Evolutionary conservation across 1,139 yeast genomes (phyloP), one percentile per base, ranked within the genome.

Genomic region (Taphrina wiesneri): DNA sequence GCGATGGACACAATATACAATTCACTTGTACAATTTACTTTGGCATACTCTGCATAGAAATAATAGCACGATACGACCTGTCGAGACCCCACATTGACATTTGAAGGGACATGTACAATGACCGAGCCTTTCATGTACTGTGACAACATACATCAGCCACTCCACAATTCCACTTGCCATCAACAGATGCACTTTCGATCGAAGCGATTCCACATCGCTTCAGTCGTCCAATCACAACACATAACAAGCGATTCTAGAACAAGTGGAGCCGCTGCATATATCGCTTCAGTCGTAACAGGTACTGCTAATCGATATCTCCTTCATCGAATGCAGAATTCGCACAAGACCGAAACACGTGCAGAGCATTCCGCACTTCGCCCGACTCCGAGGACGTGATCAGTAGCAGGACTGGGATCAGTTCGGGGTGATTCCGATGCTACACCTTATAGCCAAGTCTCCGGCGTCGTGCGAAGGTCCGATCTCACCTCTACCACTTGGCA

Each of bases 321-420:
- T 9, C 43, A n/a, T 39, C 43, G 43, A 39, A 30, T 30, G 6
- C 17, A 6, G n/a, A 39, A 5, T 15, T 39, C 49, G 49, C 49
- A 45, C 11, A 45, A 45, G 49, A 2, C 49, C 49, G 49, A 45
- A 21, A 7, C 49, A 45, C 49, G 49, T 45, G 49, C 49, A 45
- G 6, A 26, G 15, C 6, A 32, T 32, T 2, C 21, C 25, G 49
- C n/a, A 11, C 3, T 45, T 45, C 28, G 49, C 49, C 2, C 49
- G 28, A 45, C 13, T 45, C 28, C 49, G 49, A 45, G 28, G 49
- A 45, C 2, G n/a, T n/a, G 43, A 39, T 39, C 43, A 39, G 43
- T 39, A 13, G 43, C 19, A 4, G 43, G 43, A 39, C 43, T 7
- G 43, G 7, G 43, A 39, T 39, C 43, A 39, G 43, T 39, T 39